Evolutionary conservation across 2,329 filamentous ascomycete genomes (phyloP).

Genomic region (Rhynchosporium agropyri): DNA sequence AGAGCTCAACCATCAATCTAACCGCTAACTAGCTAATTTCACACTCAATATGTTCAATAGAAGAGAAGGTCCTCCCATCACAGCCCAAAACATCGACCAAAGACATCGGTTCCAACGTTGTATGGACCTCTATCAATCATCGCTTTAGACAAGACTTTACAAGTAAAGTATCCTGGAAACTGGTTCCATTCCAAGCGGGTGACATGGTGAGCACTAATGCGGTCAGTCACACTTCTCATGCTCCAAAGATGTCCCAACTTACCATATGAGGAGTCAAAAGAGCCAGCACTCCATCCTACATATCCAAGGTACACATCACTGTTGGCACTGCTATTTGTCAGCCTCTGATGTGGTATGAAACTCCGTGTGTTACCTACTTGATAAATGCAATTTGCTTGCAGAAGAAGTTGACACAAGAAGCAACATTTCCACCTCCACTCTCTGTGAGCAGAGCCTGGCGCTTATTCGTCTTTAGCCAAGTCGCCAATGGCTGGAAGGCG

Average conservation of each 20-base stretch:
- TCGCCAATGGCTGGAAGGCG: conserved; percentile 51
- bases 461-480: conserved; percentile 18
- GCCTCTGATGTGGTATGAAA: background rate
- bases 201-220: conserved; percentile 30
- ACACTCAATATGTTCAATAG: no score
- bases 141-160: conserved; percentile 34
- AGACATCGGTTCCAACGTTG: background rate
- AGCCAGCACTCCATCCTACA: conserved; percentile 45
- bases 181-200: conserved; percentile 30
- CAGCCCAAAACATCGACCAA: no score
- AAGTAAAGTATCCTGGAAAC: conserved; percentile 32
- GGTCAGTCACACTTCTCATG: background rate
- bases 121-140: background rate
- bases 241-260: conserved; percentile 4
- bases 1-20: no score
- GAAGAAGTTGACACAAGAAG: conserved; percentile 42
- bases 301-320: conserved; percentile 46
- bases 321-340: conserved; percentile 35
- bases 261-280: conserved; percentile 38
- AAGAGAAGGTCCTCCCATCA: no score
- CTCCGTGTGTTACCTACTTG: conserved; percentile 7
- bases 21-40: no score
- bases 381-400: conserved; percentile 31
- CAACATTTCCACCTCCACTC: conserved; percentile 48
- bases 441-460: conserved; percentile 42